These are phyloP conservation scores for Fusarium phyllophilum DNA, from an alignment of 2,329 filamentous ascomycete species.

Conservation along the genomic window DNA sequence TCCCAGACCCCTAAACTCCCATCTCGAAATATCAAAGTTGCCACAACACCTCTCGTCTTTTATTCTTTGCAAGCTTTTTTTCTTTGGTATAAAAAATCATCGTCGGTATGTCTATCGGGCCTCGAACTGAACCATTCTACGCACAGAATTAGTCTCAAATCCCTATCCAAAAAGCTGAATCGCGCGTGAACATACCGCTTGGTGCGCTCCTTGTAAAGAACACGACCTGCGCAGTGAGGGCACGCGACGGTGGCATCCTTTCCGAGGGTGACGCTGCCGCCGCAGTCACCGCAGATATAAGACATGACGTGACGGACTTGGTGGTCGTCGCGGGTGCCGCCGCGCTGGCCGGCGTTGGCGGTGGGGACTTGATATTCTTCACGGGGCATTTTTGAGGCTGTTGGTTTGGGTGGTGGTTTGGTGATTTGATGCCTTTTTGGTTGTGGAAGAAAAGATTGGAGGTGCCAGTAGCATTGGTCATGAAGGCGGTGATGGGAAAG, in stretches of 20 bases:
- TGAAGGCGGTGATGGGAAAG: conserved; percentile 38
- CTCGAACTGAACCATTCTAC: conserved; percentile 98
- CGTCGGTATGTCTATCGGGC: conserved; percentile 68
- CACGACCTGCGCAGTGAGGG: conserved; percentile 82
- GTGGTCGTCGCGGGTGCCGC: conserved; percentile 54
- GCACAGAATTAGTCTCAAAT: conserved; percentile 1
- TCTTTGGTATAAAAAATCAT: conserved; percentile 13
- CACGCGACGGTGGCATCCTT: conserved; percentile 62
- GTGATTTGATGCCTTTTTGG: not conserved
- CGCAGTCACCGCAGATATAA: conserved; percentile 58
- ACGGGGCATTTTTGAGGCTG: conserved; percentile 66
- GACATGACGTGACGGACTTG: conserved; percentile 52
- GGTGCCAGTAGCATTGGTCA: conserved; percentile 31
- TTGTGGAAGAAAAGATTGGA: conserved; percentile 34
- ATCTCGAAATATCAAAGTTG: conserved; percentile 33
- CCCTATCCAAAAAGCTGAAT: accelerated
- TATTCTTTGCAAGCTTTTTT: conserved; percentile 11
- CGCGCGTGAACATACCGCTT: conserved; percentile 76
- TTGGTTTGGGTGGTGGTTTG: not conserved
- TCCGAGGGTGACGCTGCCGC: conserved; percentile 52
- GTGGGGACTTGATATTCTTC: conserved; percentile 82
- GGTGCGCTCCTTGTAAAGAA: conserved; percentile 97
- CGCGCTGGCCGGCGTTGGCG: conserved; percentile 56
- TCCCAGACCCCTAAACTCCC: conserved; percentile 43
- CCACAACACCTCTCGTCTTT: conserved; percentile 20